phyloP scores from a whole-genome alignment of 2,329 filamentous ascomycete species.

The Raffaelea albimanens region DNA sequence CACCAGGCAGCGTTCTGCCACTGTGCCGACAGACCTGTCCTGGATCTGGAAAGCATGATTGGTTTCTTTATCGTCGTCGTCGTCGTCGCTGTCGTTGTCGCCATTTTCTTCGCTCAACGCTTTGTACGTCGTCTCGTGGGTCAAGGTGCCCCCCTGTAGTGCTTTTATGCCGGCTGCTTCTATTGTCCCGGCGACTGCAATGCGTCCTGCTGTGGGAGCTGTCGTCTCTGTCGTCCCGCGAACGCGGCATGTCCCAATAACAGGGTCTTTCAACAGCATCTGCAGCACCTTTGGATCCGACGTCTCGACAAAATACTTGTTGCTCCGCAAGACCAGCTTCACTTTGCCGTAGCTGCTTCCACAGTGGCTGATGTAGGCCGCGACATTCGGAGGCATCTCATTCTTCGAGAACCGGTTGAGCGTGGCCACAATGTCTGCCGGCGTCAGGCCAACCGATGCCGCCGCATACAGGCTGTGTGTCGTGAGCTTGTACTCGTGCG shows the following conservation, averaged over 20 bases:
- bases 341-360: slow-evolving; percentile 92
- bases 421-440: slow-evolving; percentile 81
- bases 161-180: slow-evolving; percentile 63
- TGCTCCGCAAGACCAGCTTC: slow-evolving; percentile 88
- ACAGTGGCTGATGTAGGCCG: slow-evolving; percentile 66
- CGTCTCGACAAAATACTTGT: slow-evolving; percentile 88
- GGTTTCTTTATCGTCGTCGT: slow-evolving; percentile 60
- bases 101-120: slow-evolving; percentile 49
- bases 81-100: slow-evolving; percentile 70
- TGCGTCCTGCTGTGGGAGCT: slow-evolving; percentile 74
- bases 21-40: slow-evolving; percentile 70
- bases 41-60: slow-evolving; percentile 91
- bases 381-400: slow-evolving; percentile 70
- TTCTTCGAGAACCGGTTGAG: slow-evolving; percentile 86
- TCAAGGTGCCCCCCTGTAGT: slow-evolving; percentile 26
- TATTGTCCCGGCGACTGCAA: slow-evolving; percentile 91
- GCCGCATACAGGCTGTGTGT: slow-evolving; percentile 91
- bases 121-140: slow-evolving; percentile 40
- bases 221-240: slow-evolving; percentile 45
- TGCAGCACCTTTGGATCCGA: slow-evolving; percentile 80
- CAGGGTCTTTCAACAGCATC: slow-evolving; percentile 69
- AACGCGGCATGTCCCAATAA: slow-evolving; percentile 71
- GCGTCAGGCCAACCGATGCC: slow-evolving; percentile 85
- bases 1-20: slow-evolving; percentile 81
- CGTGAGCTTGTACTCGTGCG: slow-evolving; percentile 90